Evolutionary conservation across 2,329 filamentous ascomycete genomes (phyloP).

Genomic region (Fusarium pseudoanthophilum): DNA sequence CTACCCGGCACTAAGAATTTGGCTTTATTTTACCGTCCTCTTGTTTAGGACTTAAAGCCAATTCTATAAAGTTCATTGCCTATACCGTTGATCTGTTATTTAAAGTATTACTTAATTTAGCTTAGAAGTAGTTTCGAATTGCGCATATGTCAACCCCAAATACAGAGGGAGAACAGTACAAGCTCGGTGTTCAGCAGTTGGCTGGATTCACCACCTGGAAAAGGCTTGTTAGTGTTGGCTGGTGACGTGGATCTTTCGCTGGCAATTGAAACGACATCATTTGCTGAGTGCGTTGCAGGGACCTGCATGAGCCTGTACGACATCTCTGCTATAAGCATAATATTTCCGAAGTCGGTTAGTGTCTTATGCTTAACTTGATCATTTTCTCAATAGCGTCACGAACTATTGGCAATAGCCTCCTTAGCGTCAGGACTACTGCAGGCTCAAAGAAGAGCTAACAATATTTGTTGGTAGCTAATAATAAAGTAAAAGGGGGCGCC

Average conservation of each 20-base stretch:
- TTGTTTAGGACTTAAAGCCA: fast-evolving
- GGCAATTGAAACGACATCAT: neutral
- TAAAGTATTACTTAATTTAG: fast-evolving
- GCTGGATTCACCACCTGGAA: neutral
- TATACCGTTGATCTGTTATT: fast-evolving
- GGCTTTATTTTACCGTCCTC: neutral
- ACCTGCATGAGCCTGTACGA: neutral
- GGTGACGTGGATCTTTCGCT: neutral
- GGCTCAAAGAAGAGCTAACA: neutral
- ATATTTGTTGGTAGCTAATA: neutral
- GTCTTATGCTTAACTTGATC: fast-evolving
- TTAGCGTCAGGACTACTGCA: neutral
- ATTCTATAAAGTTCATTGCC: fast-evolving
- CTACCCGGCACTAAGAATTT: neutral
- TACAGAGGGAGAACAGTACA: neutral
- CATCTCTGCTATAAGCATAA: neutral
- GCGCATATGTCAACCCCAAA: too few relatives aligned
- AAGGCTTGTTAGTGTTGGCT: neutral
- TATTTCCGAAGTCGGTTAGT: fast-evolving
- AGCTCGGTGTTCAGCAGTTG: neutral
- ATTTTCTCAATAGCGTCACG: fast-evolving
- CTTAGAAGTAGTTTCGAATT: too few relatives aligned
- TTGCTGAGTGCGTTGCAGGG: fast-evolving
- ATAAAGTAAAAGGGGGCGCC: neutral
- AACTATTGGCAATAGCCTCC: neutral